Evolutionary conservation across 768 basidiomycete species (phyloP).

Genomic region (Hemileccinum rubropunctum): DNA sequence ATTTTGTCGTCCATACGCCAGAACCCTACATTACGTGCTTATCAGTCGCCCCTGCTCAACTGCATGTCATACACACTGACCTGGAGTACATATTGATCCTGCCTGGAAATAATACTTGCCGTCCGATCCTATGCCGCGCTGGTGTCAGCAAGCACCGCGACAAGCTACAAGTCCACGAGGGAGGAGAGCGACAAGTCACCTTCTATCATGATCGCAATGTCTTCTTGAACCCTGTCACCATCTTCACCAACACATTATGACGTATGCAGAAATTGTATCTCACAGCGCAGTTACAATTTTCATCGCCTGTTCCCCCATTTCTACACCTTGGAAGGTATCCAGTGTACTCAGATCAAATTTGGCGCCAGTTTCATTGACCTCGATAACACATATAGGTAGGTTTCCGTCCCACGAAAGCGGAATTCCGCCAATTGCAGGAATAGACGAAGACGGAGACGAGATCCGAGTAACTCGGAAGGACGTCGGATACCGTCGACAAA

Average conservation of each 20-base stretch:
- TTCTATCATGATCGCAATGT: slow-evolving; percentile 60
- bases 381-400: slow-evolving; percentile 50
- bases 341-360: slow-evolving; percentile 48
- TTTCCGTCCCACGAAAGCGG: slow-evolving; percentile 40
- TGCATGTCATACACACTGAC: slow-evolving; percentile 32
- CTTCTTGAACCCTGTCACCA: slow-evolving; percentile 48
- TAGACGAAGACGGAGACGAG: neutral
- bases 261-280: slow-evolving; percentile 25
- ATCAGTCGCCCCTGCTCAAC: neutral
- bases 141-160: slow-evolving; percentile 16
- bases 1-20: slow-evolving; percentile 80
- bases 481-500: slow-evolving; percentile 58
- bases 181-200: slow-evolving; percentile 31
- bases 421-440: slow-evolving; percentile 22
- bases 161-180: slow-evolving; percentile 11
- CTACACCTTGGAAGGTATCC: slow-evolving; percentile 15
- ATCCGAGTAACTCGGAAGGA: slow-evolving; percentile 51
- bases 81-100: slow-evolving; percentile 64
- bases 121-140: slow-evolving; percentile 48
- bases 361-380: slow-evolving; percentile 45
- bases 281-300: slow-evolving; percentile 60
- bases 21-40: slow-evolving; percentile 45
- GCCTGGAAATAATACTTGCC: slow-evolving; percentile 75
- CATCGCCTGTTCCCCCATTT: slow-evolving; percentile 50
- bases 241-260: slow-evolving; percentile 5